Conservation (phyloP, 257 asterid genomes). For the Ocimum tenuiflorum region DNA sequence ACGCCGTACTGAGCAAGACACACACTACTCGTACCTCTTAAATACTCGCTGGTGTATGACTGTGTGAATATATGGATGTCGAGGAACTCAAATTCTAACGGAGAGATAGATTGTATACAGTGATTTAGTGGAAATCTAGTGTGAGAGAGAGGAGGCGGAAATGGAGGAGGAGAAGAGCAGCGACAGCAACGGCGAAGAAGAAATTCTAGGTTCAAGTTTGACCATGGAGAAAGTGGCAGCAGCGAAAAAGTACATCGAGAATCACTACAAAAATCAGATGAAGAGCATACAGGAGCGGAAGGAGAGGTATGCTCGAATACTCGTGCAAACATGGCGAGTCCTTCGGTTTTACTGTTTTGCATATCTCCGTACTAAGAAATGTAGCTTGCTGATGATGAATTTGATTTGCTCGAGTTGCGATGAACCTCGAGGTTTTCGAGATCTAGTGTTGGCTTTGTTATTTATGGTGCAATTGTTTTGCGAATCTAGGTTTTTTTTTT, state of each 20-base stretch:
- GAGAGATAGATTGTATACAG: conserved; percentile 15
- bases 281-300: conserved; percentile 89
- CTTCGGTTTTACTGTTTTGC: neutral
- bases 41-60: neutral
- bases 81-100: conserved; percentile 9
- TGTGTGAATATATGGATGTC: neutral
- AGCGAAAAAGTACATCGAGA: conserved; percentile 91
- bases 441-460: conserved; percentile 29
- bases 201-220: conserved; percentile 71
- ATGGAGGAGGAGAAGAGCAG: conserved; percentile 36
- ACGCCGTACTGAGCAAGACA: conserved; percentile 8
- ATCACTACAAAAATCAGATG: conserved; percentile 95
- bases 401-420: conserved; percentile 11
- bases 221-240: conserved; percentile 99
- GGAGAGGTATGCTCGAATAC: conserved; percentile 50
- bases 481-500: conserved; percentile 17
- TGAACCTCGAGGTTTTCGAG: conserved; percentile 17
- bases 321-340: neutral
- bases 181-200: conserved; percentile 41
- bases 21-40: neutral
- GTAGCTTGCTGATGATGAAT: conserved; percentile 14
- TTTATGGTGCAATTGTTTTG: neutral
- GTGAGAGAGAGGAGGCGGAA: conserved; percentile 20
- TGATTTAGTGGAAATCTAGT: conserved; percentile 7
- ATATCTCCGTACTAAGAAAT: conserved; percentile 11